Conservation (phyloP, 164 flowering plant species). For the Umbilicus rupestris region DNA sequence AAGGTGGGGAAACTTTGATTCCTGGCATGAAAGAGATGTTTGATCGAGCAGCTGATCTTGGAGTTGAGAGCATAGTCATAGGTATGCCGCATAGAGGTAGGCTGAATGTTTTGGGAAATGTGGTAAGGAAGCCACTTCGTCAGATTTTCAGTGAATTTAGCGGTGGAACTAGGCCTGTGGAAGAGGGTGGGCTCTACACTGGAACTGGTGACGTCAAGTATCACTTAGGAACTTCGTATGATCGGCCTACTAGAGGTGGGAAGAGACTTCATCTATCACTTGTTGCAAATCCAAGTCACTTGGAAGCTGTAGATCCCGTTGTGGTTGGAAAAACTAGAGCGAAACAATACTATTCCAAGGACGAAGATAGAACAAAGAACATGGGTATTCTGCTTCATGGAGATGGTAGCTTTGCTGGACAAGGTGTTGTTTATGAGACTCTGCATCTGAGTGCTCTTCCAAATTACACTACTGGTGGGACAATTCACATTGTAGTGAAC, state of each 20-base stretch:
- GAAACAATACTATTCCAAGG: constrained; percentile 86
- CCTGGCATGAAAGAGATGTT: constrained; percentile 99
- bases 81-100: constrained; percentile 99
- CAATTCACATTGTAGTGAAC: constrained; percentile 93
- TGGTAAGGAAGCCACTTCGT: constrained; percentile 77
- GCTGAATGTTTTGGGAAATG: constrained; percentile 89
- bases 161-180: constrained; percentile 78
- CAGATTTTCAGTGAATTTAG: constrained; percentile 93
- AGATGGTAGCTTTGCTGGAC: constrained; percentile 99
- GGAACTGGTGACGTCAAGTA: constrained; percentile 99
- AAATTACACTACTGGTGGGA: constrained; percentile 93
- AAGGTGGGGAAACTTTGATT: constrained; percentile 94
- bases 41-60: constrained; percentile 88
- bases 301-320: constrained; percentile 97
- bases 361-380: constrained; percentile 69
- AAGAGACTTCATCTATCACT: constrained; percentile 84
- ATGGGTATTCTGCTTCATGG: constrained; percentile 90
- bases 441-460: constrained; percentile 98
- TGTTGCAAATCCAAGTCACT: constrained; percentile 97
- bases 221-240: constrained; percentile 96
- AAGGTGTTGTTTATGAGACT: constrained; percentile 97
- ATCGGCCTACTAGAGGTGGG: constrained; percentile 92
- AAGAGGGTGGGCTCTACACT: constrained; percentile 85
- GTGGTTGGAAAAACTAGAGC: constrained; percentile 94
- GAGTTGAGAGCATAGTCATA: constrained; percentile 93